phyloP scores from a whole-genome alignment of 2,329 filamentous ascomycete genomes.

The Ascochyta fabae region DNA sequence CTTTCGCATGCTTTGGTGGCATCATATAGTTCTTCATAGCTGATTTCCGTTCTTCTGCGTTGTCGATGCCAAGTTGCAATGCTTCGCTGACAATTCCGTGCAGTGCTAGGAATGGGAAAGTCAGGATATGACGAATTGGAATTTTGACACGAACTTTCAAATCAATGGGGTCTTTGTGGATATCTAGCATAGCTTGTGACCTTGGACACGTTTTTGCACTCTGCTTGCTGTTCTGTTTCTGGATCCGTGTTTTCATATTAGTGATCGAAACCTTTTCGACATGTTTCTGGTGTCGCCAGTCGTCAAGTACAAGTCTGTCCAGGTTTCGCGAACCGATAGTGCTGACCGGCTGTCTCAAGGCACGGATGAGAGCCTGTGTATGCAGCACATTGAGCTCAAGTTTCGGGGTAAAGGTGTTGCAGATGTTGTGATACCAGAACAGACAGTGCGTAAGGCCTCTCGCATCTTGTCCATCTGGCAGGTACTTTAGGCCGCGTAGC shows the following conservation, averaged over 20 bases:
- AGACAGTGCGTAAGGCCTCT: conserved; percentile 30
- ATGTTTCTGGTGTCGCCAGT: conserved; percentile 21
- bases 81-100: conserved; percentile 22
- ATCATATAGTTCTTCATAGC: not conserved
- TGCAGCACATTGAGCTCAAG: conserved; percentile 38
- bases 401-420: conserved; percentile 25
- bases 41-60: conserved; percentile 12
- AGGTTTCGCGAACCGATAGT: conserved; percentile 26
- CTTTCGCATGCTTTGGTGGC: not conserved
- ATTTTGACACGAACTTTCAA: conserved; percentile 15
- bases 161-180: not conserved
- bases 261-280: not conserved
- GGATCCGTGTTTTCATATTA: not conserved
- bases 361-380: conserved; percentile 29
- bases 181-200: not conserved
- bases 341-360: conserved; percentile 23
- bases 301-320: conserved; percentile 23
- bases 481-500: conserved; percentile 21
- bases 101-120: conserved; percentile 29
- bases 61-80: conserved; percentile 26
- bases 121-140: conserved; percentile 26
- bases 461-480: conserved; percentile 30
- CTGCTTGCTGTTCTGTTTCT: not conserved
- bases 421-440: conserved; percentile 26
- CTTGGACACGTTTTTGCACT: not conserved